A percentile compares a stretch with the other conserved stretches of the same genome.
phyloP scores from a whole-genome alignment of 208 protist species.

The Leishmania mexicana region DNA sequence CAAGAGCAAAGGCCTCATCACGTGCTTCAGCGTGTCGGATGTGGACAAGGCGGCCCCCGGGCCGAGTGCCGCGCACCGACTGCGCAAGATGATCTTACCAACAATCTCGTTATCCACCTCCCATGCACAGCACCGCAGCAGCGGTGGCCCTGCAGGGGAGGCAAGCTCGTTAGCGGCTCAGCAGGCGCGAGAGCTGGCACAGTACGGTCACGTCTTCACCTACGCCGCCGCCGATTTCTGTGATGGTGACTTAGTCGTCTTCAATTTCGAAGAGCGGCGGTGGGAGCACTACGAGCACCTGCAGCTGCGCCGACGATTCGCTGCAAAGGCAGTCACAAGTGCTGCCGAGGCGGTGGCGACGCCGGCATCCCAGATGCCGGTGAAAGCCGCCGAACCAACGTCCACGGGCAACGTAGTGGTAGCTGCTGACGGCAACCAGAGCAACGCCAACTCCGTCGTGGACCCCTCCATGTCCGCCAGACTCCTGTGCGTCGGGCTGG shows the following conservation, averaged over 20 bases:
- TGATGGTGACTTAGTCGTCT: slow-evolving; percentile 62
- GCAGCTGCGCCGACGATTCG: slow-evolving; percentile 40
- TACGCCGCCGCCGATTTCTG: slow-evolving; percentile 54
- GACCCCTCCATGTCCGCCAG: slow-evolving; percentile 38
- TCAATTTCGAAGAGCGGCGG: slow-evolving; percentile 31
- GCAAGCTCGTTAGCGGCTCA: slow-evolving; percentile 13
- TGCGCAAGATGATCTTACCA: slow-evolving; percentile 36
- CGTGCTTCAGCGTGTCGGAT: slow-evolving; percentile 44
- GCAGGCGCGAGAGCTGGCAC: slow-evolving; percentile 28
- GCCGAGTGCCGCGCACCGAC: slow-evolving; percentile 37
- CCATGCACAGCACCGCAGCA: not conserved
- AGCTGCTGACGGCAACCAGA: not conserved
- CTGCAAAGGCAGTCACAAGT: slow-evolving; percentile 8
- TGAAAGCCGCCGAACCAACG: not conserved
- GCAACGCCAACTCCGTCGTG: slow-evolving; percentile 2
- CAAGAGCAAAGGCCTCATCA: slow-evolving; percentile 38
- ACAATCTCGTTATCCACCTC: not conserved
- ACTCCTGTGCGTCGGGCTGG: slow-evolving; percentile 40
- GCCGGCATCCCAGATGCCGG: not conserved
- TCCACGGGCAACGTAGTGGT: not conserved
- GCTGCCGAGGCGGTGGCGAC: not conserved
- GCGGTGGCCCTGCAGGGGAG: not conserved
- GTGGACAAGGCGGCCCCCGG: slow-evolving; percentile 28
- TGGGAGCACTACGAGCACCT: slow-evolving; percentile 65
- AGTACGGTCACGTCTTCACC: slow-evolving; percentile 37